A percentile compares a stretch with the other conserved stretches of the same genome.
Evolutionary conservation across 345 rosid genomes (phyloP).

Genomic region (Syzygium jambos): DNA sequence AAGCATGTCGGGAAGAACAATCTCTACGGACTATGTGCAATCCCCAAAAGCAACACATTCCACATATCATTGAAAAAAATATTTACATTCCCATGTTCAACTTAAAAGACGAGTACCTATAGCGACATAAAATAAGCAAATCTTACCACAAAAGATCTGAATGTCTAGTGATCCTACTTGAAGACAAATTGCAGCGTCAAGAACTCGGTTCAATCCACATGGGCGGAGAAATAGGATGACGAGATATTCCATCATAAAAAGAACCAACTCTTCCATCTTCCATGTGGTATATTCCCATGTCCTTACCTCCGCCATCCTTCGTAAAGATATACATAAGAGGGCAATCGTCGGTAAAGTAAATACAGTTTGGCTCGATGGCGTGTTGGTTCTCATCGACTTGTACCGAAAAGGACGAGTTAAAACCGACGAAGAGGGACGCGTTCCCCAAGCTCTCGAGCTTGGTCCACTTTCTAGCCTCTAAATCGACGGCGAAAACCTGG

Average conservation of each 20-base stretch:
- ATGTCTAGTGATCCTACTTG: neutral
- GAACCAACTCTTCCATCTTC: neutral
- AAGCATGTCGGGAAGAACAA: too few relatives aligned
- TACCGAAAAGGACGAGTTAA: neutral
- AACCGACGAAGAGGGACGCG: neutral
- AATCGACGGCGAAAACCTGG: neutral
- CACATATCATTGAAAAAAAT: too few relatives aligned
- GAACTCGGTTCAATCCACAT: too few relatives aligned
- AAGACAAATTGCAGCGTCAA: too few relatives aligned
- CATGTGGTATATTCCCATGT: neutral
- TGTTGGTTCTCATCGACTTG: neutral
- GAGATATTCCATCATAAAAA: too few relatives aligned
- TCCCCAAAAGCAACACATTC: too few relatives aligned
- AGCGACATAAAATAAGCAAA: neutral
- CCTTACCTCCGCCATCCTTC: neutral
- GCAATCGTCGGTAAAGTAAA: neutral
- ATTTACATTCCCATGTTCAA: too few relatives aligned
- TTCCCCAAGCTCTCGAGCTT: neutral
- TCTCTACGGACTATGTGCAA: neutral
- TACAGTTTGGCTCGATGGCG: neutral
- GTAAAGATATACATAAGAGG: too few relatives aligned
- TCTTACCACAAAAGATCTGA: neutral
- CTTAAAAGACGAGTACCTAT: neutral
- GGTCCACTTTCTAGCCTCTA: neutral
- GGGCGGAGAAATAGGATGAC: too few relatives aligned